A percentile compares a stretch with the other conserved stretches of the same genome.
Conservation (phyloP, 1,139 yeast genomes). For the Barnettozyma hawaiiensis region DNA sequence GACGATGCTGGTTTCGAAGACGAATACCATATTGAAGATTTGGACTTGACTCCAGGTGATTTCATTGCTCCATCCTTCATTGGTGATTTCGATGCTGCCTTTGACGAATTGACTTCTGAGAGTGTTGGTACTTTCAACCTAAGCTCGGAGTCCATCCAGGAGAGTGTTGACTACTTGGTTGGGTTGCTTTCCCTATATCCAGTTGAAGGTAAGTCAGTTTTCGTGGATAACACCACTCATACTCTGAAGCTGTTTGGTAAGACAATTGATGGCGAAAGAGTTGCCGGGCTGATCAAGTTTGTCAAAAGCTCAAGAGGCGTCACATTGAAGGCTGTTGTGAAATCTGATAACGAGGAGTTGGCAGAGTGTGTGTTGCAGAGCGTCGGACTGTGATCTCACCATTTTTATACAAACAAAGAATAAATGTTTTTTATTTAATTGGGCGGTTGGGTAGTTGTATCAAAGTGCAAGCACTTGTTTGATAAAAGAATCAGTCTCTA, state of each 20-base stretch:
- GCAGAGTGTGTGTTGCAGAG: conserved; percentile 44
- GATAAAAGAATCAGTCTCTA: conserved; percentile 36
- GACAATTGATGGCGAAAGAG: conserved; percentile 65
- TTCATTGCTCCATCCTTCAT: conserved; percentile 73
- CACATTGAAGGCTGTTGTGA: conserved; percentile 71
- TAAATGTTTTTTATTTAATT: neutral
- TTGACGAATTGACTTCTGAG: conserved; percentile 67
- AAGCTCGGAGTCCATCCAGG: conserved; percentile 40
- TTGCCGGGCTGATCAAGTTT: conserved; percentile 65
- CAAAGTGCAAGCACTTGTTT: conserved; percentile 34
- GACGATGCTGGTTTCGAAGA: conserved; percentile 90
- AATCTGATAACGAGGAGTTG: conserved; percentile 53
- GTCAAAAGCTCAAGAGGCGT: conserved; percentile 70
- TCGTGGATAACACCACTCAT: conserved; percentile 56
- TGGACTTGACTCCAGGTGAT: conserved; percentile 75
- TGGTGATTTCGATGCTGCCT: conserved; percentile 68
- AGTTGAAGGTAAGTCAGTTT: conserved; percentile 70
- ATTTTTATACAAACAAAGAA: neutral
- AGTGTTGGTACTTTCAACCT: conserved; percentile 56
- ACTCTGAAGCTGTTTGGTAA: conserved; percentile 79
- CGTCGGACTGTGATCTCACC: conserved; percentile 8
- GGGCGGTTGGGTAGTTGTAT: neutral
- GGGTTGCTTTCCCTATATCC: conserved; percentile 55
- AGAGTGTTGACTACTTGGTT: conserved; percentile 42
- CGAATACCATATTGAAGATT: conserved; percentile 84